Evolutionary conservation across 2,329 filamentous ascomycete species (phyloP).

Genomic region (Fusarium sp.): DNA sequence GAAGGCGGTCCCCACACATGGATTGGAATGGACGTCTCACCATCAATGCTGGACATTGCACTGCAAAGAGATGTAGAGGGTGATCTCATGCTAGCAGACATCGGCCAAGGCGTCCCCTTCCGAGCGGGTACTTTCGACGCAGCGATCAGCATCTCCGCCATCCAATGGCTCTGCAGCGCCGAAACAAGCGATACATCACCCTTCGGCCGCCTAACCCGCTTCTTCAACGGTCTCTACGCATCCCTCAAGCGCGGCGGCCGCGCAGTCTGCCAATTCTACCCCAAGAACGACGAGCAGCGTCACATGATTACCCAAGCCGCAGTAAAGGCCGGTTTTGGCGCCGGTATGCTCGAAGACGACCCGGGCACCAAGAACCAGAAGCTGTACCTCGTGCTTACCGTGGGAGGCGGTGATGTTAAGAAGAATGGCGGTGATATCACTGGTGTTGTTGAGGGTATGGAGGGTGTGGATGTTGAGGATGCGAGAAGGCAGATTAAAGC

Average conservation of each 20-base stretch:
- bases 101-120: conserved; percentile 95
- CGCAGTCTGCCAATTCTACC: conserved; percentile 97
- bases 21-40: conserved; percentile 96
- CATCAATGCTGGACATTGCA: conserved; percentile 96
- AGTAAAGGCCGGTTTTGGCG: conserved; percentile 93
- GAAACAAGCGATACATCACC: conserved; percentile 87
- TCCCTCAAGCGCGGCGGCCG: conserved; percentile 83
- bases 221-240: conserved; percentile 93
- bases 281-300: conserved; percentile 91
- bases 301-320: conserved; percentile 92
- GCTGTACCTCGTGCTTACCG: conserved; percentile 93
- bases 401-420: conserved; percentile 68
- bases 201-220: conserved; percentile 79
- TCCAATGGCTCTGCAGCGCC: conserved; percentile 99
- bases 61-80: conserved; percentile 92
- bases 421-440: conserved; percentile 81
- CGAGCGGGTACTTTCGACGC: conserved; percentile 92
- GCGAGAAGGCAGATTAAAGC: conserved; percentile 61
- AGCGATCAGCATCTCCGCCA: conserved; percentile 91
- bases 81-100: conserved; percentile 92
- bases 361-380: conserved; percentile 96
- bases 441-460: conserved; percentile 87
- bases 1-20: conserved; percentile 90
- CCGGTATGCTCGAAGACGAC: conserved; percentile 93
- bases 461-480: conserved; percentile 84